These are phyloP conservation scores for Penicillium glabrum DNA, from an alignment of 2,329 filamentous ascomycete genomes.

Conservation along the genomic window DNA sequence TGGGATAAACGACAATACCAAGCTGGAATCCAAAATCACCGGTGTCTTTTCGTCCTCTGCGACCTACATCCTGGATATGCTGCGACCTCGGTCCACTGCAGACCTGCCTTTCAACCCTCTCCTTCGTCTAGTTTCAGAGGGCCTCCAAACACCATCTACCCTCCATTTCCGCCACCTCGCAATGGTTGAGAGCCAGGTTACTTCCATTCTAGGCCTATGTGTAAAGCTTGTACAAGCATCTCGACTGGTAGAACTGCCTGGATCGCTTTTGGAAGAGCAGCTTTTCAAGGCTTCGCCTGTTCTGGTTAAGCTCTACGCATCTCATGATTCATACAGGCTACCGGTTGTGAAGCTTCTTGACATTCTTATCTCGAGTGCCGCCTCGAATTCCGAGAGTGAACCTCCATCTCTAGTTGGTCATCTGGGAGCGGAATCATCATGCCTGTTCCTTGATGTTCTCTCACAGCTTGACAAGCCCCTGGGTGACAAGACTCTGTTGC, in stretches of 20 bases:
- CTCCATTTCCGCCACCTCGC: conserved; percentile 58
- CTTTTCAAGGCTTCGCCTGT: conserved; percentile 79
- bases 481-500: conserved; percentile 62
- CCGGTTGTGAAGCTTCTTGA: conserved; percentile 70
- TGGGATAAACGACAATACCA: conserved; percentile 65
- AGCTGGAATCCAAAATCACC: conserved; percentile 54
- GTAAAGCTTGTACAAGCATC: conserved; percentile 70
- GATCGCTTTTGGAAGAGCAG: conserved; percentile 69
- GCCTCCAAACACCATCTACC: conserved; percentile 61
- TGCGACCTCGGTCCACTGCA: conserved; percentile 68
- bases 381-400: conserved; percentile 63
- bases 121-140: conserved; percentile 66
- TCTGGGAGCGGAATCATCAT: conserved; percentile 77
- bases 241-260: conserved; percentile 61
- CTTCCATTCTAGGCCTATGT: conserved; percentile 64
- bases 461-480: conserved; percentile 76
- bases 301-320: conserved; percentile 73
- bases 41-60: conserved; percentile 70
- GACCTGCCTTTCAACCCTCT: conserved; percentile 76
- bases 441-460: conserved; percentile 77
- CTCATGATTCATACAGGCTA: conserved; percentile 64
- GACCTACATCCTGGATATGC: conserved; percentile 72
- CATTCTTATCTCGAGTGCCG: conserved; percentile 69
- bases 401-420: conserved; percentile 93
- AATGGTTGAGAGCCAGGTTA: conserved; percentile 63